A percentile compares a stretch with the other conserved stretches of the same genome.
These are phyloP conservation scores for Aspergillus bridgeri DNA, from an alignment of 495 filamentous ascomycete species.

Conservation along the genomic window DNA sequence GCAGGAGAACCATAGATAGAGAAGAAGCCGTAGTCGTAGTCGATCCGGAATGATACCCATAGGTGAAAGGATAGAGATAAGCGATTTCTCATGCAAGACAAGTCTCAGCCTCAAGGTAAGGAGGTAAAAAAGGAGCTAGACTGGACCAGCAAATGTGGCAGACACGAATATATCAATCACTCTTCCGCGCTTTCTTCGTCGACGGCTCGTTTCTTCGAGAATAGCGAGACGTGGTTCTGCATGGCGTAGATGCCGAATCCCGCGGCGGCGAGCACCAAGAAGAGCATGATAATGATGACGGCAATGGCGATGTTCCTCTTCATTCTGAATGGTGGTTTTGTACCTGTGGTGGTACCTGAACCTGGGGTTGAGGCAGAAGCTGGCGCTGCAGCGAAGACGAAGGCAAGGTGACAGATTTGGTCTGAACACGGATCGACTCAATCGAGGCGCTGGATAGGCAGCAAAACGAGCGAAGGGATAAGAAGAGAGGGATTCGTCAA, in stretches of 20 bases:
- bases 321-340: slow-evolving; percentile 40
- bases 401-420: neutral
- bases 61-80: neutral
- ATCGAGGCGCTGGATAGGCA: neutral
- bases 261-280: slow-evolving; percentile 66
- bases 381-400: neutral
- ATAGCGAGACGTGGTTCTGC: slow-evolving; percentile 42
- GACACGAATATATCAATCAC: neutral
- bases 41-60: neutral
- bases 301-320: slow-evolving; percentile 77
- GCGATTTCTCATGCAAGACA: neutral
- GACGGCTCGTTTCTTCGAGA: slow-evolving; percentile 27
- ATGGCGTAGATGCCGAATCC: slow-evolving; percentile 65
- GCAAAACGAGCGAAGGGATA: neutral
- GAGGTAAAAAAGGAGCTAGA: neutral
- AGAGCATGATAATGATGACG: slow-evolving; percentile 77
- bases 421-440: neutral
- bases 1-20: neutral
- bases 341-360: neutral
- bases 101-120: neutral
- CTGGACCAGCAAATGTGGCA: neutral
- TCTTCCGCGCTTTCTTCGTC: slow-evolving; percentile 45
- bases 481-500: neutral
- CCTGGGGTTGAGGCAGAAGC: neutral
- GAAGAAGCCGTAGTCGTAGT: neutral